Evolutionary conservation across 495 filamentous ascomycete genomes (phyloP), one percentile per base, ranked within the genome.

Genomic region (Penicillium lividum): DNA sequence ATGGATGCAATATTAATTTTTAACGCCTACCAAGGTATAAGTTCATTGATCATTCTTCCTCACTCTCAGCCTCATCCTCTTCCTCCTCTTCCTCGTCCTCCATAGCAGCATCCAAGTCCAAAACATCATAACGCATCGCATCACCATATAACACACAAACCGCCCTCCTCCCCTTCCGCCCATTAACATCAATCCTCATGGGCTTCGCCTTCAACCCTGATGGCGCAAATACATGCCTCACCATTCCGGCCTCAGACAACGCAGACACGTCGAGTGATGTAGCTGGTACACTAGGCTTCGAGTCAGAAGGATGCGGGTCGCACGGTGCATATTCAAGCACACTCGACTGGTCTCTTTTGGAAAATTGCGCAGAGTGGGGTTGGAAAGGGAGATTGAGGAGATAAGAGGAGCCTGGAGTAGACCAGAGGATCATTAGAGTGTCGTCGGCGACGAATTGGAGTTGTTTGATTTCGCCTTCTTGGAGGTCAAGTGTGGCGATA

Each of bases 91-190:
- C 60, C 22, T 51, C 60, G 3, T 49, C 57, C 5, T 56, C 53
- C 7, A 25, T 47, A 11, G 57, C 45, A 22, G 48, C 68, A 68
- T 86, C 84, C 53, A 87, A 53, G 63, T 85, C 82, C 54, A 84
- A 77, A 7, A 86, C 76, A 34, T 81, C 77, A 62, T 86, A 87
- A 46, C 77, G 77, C 66, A 80, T 66, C 16, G 68, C 69, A 62
- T 86, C 83, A 11, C 77, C 75, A 56, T 82, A 83, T 51, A 87
- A 60, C 25, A 85, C 80, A 61, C 81, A 85, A 3, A 82, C 72
- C 25, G 79, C 80, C 51, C 83, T 70, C 28, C 83, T 75, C 3
- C 75, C 79, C 30, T 74, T 77, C 13, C 77, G 75, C 22, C 84
- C 82, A 62, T 86, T 86, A 22, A 85, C 74, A 44, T 80, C 77